Evolutionary conservation across 106 monocot genomes (phyloP).

Genomic region (Cymbidium sinense): DNA sequence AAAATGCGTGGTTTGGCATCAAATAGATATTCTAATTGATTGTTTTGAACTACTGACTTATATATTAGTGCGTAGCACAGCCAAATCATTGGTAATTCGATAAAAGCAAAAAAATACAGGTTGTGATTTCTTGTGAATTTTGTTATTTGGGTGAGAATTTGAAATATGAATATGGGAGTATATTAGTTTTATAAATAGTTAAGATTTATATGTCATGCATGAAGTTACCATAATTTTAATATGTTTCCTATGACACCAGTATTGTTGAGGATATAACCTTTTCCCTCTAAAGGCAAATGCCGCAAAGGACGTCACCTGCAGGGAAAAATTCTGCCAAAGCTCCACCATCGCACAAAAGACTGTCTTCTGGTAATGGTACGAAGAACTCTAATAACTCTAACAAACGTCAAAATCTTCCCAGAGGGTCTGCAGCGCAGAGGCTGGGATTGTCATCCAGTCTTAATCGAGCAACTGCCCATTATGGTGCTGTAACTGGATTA

Average conservation of each 20-base stretch:
- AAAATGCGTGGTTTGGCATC: neutral
- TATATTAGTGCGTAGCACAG: too few relatives aligned
- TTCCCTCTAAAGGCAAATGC: constrained; percentile 21
- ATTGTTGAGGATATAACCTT: neutral
- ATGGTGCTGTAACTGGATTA: constrained; percentile 88
- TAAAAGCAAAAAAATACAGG: neutral
- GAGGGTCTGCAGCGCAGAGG: constrained; percentile 29
- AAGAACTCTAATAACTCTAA: constrained; percentile 22
- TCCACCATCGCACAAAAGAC: constrained; percentile 17
- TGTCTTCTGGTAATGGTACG: constrained; percentile 20
- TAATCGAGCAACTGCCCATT: constrained; percentile 86
- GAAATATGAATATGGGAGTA: too few relatives aligned
- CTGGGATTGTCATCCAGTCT: constrained; percentile 67
- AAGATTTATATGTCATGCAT: neutral
- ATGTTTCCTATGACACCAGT: neutral
- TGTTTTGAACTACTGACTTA: too few relatives aligned
- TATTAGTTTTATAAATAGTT: neutral
- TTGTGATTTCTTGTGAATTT: too few relatives aligned
- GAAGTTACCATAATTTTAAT: neutral
- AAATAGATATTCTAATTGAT: too few relatives aligned
- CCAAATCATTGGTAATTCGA: too few relatives aligned
- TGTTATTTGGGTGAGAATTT: too few relatives aligned
- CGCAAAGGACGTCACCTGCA: constrained; percentile 6
- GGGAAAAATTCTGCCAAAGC: constrained; percentile 22
- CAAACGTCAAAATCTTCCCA: constrained; percentile 25